Percentiles rank a stretch among this genome's conserved stretches.
phyloP scores from a whole-genome alignment of 2,329 filamentous ascomycete genomes.

The Macrophomina tecta region DNA sequence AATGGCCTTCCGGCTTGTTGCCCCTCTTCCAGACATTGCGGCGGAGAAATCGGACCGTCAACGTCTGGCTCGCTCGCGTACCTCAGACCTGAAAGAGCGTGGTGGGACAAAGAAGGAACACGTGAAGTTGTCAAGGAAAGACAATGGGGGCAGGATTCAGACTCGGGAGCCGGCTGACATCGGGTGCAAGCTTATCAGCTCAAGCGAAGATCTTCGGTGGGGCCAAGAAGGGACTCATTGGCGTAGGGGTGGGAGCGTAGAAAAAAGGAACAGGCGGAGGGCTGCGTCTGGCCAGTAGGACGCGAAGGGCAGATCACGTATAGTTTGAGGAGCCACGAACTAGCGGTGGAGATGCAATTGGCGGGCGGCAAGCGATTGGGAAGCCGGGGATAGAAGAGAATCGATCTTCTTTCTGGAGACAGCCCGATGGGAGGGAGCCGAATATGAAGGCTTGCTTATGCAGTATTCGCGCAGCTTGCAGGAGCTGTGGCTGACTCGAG shows the following conservation, averaged over 20 bases:
- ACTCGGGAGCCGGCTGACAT: neutral
- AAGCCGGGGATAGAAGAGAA: neutral
- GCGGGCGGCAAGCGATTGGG: neutral
- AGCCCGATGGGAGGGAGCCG: conserved; percentile 1
- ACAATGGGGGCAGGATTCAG: neutral
- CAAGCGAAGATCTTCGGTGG: conserved; percentile 5
- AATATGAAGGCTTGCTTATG: conserved; percentile 7
- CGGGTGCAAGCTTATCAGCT: conserved; percentile 7
- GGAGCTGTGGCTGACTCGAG: conserved; percentile 1
- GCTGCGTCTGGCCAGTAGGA: neutral
- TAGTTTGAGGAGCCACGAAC: neutral
- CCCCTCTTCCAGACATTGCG: conserved; percentile 49
- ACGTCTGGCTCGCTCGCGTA: neutral
- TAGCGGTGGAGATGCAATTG: neutral
- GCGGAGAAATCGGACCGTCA: neutral
- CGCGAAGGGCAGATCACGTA: conserved; percentile 9
- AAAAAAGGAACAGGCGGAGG: neutral
- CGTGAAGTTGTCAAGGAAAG: neutral
- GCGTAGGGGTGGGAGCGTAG: neutral
- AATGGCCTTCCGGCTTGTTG: conserved; percentile 47
- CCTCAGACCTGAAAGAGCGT: neutral
- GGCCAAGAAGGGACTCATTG: conserved; percentile 17
- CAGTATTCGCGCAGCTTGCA: neutral
- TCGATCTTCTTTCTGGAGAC: neutral
- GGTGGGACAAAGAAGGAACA: neutral